phyloP scores from a whole-genome alignment of 306 rosid species.

The Cyclanthera cordifolia region DNA sequence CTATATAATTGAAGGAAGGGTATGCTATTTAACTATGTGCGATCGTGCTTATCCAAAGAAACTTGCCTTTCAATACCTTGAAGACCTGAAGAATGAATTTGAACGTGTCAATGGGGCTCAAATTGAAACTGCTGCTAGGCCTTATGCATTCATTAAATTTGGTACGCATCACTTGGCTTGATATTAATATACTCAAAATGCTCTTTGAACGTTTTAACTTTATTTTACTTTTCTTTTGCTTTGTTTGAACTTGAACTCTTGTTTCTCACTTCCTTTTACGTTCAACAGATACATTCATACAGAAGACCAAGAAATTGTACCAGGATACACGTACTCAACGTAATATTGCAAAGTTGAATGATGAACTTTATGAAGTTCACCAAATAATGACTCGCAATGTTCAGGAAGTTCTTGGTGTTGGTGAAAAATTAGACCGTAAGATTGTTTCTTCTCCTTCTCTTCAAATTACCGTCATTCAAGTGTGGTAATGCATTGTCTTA shows the following conservation, averaged over 20 bases:
- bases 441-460: not conserved
- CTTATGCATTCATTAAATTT: constrained; percentile 96
- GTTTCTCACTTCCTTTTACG: constrained; percentile 14
- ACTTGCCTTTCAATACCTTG: constrained; percentile 98
- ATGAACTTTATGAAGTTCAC: constrained; percentile 97
- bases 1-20: constrained; percentile 88
- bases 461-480: not conserved
- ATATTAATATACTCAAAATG: not conserved
- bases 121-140: constrained; percentile 98
- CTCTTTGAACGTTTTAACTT: not conserved
- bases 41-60: constrained; percentile 98
- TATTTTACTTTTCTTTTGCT: not conserved
- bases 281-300: constrained; percentile 77
- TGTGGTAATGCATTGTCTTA: not conserved
- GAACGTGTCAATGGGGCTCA: constrained; percentile 86
- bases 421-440: constrained; percentile 99
- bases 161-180: constrained; percentile 36
- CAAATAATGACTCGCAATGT: constrained; percentile 99
- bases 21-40: constrained; percentile 97
- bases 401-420: constrained; percentile 99
- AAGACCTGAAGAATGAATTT: constrained; percentile 91
- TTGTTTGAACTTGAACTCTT: constrained; percentile 24
- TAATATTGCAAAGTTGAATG: constrained; percentile 90
- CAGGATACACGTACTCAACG: constrained; percentile 96
- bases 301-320: constrained; percentile 94